Base-by-base conservation (phyloP, 306 rosid genomes). In the Prunus kanzakura region DNA sequence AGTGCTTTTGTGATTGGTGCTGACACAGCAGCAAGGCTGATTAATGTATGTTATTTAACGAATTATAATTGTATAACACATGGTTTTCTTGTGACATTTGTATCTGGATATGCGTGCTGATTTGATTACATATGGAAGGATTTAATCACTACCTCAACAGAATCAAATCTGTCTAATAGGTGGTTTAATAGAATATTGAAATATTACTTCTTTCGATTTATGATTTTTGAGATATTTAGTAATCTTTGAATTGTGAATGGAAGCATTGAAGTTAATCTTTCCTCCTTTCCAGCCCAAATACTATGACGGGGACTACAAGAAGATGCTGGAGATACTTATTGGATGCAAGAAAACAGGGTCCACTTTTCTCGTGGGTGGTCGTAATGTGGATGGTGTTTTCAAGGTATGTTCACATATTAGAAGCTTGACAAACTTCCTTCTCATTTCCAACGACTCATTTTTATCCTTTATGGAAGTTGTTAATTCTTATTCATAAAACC, bases 1-100 rank as follows among this genome's bases (percentile, higher is more conserved):
- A 90, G 96, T 88, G 92, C 93, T 52, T 95, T 95, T 84, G 97
- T 95, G 78, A 89, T 92, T 83, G 97, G 98, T 22, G 96, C 86
- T 49, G 98, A 95, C 83, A 95, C 98, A 45, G 97, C 86, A 81
- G 93, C 76, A 78, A 89, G 98, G 89, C 84, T 92, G 76, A 79
- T 92, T 50, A 71, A 92, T 79, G 97, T 95, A 95, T 46, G 97
- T 52, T 79, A 57, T 15, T 57, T 71, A 64, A 30, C 11, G 23
- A 10, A 45, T 60, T 47, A 57, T 56, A 6, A 13, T 64, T 20
- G 38, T 6, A 29, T 4, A 35, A 35, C 6, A 0, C 41, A 35
- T 7, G 0, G 43, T 38, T 1, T 38, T 38, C 43, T 56, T 56
- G 3, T n/a, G 11, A 56, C 62, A 56, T 20, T 3, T 10, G 15